Percentiles rank a stretch among this genome's conserved stretches.
Conservation (phyloP, 2,329 filamentous ascomycete genomes). For the Microsporum canis region DNA sequence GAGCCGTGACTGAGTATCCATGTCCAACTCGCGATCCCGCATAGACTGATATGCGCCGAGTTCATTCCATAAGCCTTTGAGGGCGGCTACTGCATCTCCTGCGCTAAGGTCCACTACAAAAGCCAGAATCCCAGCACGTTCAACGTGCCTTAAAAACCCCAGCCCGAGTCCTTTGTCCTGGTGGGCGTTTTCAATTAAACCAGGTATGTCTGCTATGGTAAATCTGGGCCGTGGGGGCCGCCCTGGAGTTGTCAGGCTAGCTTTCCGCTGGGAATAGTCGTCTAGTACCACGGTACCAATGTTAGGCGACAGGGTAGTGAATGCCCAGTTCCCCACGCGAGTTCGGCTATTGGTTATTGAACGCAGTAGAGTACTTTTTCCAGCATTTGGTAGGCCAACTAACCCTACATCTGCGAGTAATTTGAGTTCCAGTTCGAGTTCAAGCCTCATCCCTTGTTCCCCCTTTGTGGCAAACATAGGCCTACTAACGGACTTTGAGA, state of each 20-base stretch:
- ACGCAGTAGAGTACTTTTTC: constrained; percentile 84
- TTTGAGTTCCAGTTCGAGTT: constrained; percentile 82
- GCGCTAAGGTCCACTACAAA: constrained; percentile 82
- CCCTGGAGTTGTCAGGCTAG: constrained; percentile 37
- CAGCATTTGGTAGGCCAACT: constrained; percentile 89
- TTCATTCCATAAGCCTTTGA: constrained; percentile 80
- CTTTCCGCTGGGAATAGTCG: constrained; percentile 65
- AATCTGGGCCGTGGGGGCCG: constrained; percentile 61
- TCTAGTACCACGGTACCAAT: constrained; percentile 94
- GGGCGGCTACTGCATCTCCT: constrained; percentile 64
- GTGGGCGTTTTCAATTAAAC: constrained; percentile 83
- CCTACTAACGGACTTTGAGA: constrained; percentile 58
- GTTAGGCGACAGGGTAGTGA: constrained; percentile 89
- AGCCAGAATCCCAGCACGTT: constrained; percentile 81
- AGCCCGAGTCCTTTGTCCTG: constrained; percentile 83
- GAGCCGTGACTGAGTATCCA: constrained; percentile 52
- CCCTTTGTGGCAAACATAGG: constrained; percentile 86
- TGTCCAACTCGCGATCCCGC: constrained; percentile 58
- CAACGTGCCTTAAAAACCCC: constrained; percentile 85
- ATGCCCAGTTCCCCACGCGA: constrained; percentile 87
- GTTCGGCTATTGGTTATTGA: constrained; percentile 81
- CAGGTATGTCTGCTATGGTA: constrained; percentile 91
- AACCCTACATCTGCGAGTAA: constrained; percentile 89
- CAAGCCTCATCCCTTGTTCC: constrained; percentile 64
- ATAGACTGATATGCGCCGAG: constrained; percentile 78